Percentiles rank a stretch among this genome's conserved stretches.
Conservation (phyloP, 495 filamentous ascomycete species). For the Aspergillus avenaceus region DNA sequence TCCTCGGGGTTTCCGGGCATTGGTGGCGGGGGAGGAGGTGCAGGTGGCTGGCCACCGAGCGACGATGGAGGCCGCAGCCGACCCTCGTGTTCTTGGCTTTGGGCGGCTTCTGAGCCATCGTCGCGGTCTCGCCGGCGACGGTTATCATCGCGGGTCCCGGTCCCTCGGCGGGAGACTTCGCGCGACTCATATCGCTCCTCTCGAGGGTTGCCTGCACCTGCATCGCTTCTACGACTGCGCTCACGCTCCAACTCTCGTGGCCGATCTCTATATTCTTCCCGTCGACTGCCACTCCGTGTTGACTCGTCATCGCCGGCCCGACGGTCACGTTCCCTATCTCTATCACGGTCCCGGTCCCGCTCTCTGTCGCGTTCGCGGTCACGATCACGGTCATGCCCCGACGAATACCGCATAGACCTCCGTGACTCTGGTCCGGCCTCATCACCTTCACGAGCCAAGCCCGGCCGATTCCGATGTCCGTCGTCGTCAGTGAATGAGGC, state of each 20-base stretch:
- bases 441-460: slow-evolving; percentile 30
- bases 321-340: slow-evolving; percentile 29
- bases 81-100: slow-evolving; percentile 32
- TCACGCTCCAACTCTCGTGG: slow-evolving; percentile 36
- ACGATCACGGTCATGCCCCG: slow-evolving; percentile 23
- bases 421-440: slow-evolving; percentile 28
- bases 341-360: slow-evolving; percentile 26
- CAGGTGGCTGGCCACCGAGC: slow-evolving; percentile 30
- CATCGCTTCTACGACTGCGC: slow-evolving; percentile 35
- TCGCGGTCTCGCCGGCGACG: slow-evolving; percentile 38
- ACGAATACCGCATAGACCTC: slow-evolving; percentile 19
- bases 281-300: slow-evolving; percentile 23
- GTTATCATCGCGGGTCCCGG: slow-evolving; percentile 36
- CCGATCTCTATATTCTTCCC: slow-evolving; percentile 34
- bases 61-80: slow-evolving; percentile 38
- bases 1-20: slow-evolving; percentile 21
- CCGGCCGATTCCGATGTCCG: slow-evolving; percentile 13
- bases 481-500: slow-evolving; percentile 15
- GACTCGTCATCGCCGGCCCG: slow-evolving; percentile 28
- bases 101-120: slow-evolving; percentile 17
- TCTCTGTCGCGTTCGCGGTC: slow-evolving; percentile 32
- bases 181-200: slow-evolving; percentile 37
- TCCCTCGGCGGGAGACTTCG: slow-evolving; percentile 30
- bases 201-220: slow-evolving; percentile 21
- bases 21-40: slow-evolving; percentile 30